Base-by-base conservation (phyloP, 2,329 filamentous ascomycete genomes). In the Botryotinia convoluta region DNA sequence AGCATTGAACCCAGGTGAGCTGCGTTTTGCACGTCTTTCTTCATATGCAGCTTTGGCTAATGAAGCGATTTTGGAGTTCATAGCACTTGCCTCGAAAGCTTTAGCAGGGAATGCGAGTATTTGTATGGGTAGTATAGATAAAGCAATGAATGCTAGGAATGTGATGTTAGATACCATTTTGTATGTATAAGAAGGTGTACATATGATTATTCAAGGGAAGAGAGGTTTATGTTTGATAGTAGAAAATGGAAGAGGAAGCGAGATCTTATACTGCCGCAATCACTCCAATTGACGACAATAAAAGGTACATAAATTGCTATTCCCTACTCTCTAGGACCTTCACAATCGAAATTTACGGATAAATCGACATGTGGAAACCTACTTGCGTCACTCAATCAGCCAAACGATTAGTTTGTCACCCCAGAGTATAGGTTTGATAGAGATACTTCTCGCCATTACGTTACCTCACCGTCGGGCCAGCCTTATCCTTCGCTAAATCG, bases 1-100 rank as follows among this genome's bases (percentile, higher is more conserved):
- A 59, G 72, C 69, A 54, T 74, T 73, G 45, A 74, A 74, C 16
- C 62, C 67, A 63, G 72, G 68, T 0, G 71, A 48, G n/a, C 71
- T 69, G 5, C 74, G 72, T 22, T 64, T 74, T 32, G 71, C 39
- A 67, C 22, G 45, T 62, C 72, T 42, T 54, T 64, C 68, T n/a
- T 63, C 59, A 37, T 71, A 42, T 26, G 59, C 72, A 29, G 68
- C 72, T 39, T 72, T 72, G 54, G 67, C 67, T 48, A 35, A 26
- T 12, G 63, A 42, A 39, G 72, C 59, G 29, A 72, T 32, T 4
- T 71, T 45, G 51, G 68, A 57, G 61, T 72, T 44, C 45, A 59
- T 63, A 16, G 45, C 29, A 65, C 63, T 72, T 18, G 72, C 74
- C 69, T 74, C 74, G 63, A 74, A 57, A 44, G 72, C 61, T n/a